Base-by-base conservation (phyloP, 1,284 basidiomycete species). In the Fomes fomentarius region DNA sequence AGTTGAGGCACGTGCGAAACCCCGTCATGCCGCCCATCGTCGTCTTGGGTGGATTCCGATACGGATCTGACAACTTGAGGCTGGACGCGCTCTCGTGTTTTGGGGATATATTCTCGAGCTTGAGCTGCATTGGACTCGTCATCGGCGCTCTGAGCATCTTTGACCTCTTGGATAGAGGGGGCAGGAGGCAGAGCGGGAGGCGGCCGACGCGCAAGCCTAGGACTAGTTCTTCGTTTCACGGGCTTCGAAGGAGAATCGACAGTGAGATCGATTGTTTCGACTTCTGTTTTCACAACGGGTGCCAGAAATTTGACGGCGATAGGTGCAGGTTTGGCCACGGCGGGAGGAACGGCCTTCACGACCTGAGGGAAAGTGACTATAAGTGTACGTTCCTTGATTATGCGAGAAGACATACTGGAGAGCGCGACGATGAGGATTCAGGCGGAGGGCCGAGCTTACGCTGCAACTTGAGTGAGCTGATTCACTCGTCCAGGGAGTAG, bases 231-330 rank as follows among this genome's bases (percentile, higher is more conserved):
- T 6, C 25, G 47, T 24, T 30, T 42, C 15, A 47, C 25, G 14
- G 50, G 35, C 4, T 25, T 52, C 1, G 47, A 47, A 47, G 61
- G 58, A n/a, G 60, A 54, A 37, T 65, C 63, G 4, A 51, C 10
- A 3, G 63, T 65, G 4, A 65, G 34, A 24, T 65, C 63, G 9
- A 65, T 63, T 2, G 54, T 59, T 42, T 54, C 58, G 7, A 21
- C 31, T 33, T 50, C 46, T n/a, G 25, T 17, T 30, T 52, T n/a
- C n/a, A n/a, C n/a, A n/a, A n/a, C n/a, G n/a, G n/a, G n/a, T n/a
- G n/a, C n/a, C n/a, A n/a, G n/a, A n/a, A n/a, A n/a, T n/a, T n/a
- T 52, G 28, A 47, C 22, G 8, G 19, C 22, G 12, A 40, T 6
- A 2, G 40, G 35, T 1, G 44, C 17, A 25, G 22, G 10, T 3